Conservation (phyloP, 1,284 basidiomycete genomes). For the Austroboletus novae-zelandiae region DNA sequence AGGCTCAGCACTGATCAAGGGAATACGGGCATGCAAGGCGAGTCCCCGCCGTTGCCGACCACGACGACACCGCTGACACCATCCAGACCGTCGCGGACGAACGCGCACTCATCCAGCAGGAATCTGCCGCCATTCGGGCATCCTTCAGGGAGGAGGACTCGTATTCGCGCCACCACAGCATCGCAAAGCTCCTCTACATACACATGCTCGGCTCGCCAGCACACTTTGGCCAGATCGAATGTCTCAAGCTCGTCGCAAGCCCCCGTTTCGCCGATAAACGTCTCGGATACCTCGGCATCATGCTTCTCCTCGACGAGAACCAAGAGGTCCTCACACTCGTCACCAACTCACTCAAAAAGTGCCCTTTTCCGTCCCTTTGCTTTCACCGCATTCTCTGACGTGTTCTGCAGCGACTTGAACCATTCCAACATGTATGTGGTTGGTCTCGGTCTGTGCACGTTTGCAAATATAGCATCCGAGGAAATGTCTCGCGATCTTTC, state of each 20-base stretch:
- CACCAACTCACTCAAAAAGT: slow-evolving; percentile 99
- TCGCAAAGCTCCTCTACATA: slow-evolving; percentile 98
- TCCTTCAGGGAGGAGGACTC: slow-evolving; percentile 98
- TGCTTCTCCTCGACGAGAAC: slow-evolving; percentile 97
- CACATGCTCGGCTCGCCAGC: slow-evolving; percentile 99
- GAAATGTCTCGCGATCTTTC: slow-evolving; percentile 97
- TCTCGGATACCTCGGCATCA: slow-evolving; percentile 96
- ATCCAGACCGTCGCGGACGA: slow-evolving; percentile 96
- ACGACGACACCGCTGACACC: slow-evolving; percentile 19
- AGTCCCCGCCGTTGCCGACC: slow-evolving; percentile 12
- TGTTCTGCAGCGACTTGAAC: slow-evolving; percentile 87
- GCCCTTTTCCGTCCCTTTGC: slow-evolving; percentile 30
- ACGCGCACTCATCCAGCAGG: slow-evolving; percentile 95
- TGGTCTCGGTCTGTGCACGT: slow-evolving; percentile 95
- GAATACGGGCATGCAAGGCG: slow-evolving; percentile 91
- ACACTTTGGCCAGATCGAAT: slow-evolving; percentile 99
- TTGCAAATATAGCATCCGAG: slow-evolving; percentile 98
- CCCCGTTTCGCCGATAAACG: slow-evolving; percentile 97
- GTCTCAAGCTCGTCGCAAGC: slow-evolving; percentile 98
- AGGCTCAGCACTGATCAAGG: slow-evolving; percentile 85
- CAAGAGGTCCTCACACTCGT: slow-evolving; percentile 97
- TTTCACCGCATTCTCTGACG: not conserved
- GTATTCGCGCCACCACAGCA: slow-evolving; percentile 92
- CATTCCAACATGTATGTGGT: slow-evolving; percentile 99
- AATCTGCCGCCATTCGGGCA: slow-evolving; percentile 96